phyloP scores from a whole-genome alignment of 139 green algal species.

The Tetraselmis striata region DNA sequence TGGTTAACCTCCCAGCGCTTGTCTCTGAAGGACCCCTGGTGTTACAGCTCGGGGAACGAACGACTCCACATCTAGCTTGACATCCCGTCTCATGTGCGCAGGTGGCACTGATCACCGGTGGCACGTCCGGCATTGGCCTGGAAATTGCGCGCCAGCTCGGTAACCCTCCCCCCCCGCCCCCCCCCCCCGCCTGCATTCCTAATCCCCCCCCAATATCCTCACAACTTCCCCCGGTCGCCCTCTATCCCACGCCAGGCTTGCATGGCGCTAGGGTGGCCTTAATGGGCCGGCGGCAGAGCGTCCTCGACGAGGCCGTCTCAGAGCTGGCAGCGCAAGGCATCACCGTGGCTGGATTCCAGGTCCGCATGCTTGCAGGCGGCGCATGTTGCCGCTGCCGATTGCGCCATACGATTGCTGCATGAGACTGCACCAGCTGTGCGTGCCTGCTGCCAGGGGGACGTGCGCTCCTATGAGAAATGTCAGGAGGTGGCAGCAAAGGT shows the following conservation, averaged over 20 bases:
- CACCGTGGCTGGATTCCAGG: conserved; percentile 35
- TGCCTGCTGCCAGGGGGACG: conserved; percentile 75
- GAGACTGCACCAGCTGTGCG: too few species aligned
- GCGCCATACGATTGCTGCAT: too few species aligned
- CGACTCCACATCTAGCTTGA: too few species aligned
- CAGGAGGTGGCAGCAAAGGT: conserved; percentile 33
- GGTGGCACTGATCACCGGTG: conserved; percentile 76
- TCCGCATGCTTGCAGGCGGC: not conserved
- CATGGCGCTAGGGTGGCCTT: conserved; percentile 74
- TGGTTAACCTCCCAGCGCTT: too few species aligned
- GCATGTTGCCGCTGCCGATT: too few species aligned
- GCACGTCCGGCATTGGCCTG: conserved; percentile 75
- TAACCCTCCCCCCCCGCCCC: conserved; percentile 29
- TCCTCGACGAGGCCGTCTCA: conserved; percentile 52
- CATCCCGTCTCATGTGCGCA: too few species aligned
- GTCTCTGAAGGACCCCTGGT: too few species aligned
- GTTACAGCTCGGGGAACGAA: too few species aligned
- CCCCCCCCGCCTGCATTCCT: too few species aligned
- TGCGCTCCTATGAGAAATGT: conserved; percentile 67
- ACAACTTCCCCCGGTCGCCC: too few species aligned
- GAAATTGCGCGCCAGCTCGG: conserved; percentile 81
- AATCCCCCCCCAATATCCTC: too few species aligned
- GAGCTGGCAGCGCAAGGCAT: conserved; percentile 51
- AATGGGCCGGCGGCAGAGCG: conserved; percentile 61
- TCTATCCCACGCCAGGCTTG: too few species aligned